Evolutionary conservation across 129 eudicot genomes (phyloP).

Genomic region (Artemisia tridentata): DNA sequence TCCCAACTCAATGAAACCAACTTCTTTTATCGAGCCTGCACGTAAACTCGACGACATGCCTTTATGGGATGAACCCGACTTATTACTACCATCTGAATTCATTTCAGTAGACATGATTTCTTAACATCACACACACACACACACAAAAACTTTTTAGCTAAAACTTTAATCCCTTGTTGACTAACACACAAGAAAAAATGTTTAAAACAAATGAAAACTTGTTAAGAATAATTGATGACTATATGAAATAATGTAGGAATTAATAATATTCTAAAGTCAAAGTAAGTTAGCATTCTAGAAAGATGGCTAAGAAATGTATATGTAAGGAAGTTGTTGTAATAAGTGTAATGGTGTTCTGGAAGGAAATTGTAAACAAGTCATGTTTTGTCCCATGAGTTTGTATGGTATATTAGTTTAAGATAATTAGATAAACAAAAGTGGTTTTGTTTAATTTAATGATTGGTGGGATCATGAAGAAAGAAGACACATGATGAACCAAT

Average conservation of each 20-base stretch:
- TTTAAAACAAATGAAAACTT: conserved; percentile 1
- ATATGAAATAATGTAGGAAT: neutral
- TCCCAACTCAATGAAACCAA: conserved; percentile 50
- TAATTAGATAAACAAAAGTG: neutral
- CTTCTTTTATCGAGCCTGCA: conserved; percentile 57
- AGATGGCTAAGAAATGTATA: too few relatives aligned
- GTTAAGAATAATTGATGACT: conserved; percentile 15
- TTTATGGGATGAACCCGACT: conserved; percentile 40
- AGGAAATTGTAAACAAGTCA: too few relatives aligned
- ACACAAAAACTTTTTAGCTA: conserved; percentile 1
- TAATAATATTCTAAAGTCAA: too few relatives aligned
- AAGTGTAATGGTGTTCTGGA: too few relatives aligned
- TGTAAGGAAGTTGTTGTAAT: too few relatives aligned
- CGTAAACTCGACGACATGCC: conserved; percentile 48
- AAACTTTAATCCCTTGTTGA: conserved; percentile 16
- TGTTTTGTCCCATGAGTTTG: too few relatives aligned
- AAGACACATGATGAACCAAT: neutral
- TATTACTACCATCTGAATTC: conserved; percentile 37
- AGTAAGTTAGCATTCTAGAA: too few relatives aligned
- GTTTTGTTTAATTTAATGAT: neutral
- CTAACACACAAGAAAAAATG: conserved; percentile 11
- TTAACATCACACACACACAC: conserved; percentile 28
- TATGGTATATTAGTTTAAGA: neutral
- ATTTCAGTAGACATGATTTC: conserved; percentile 58
- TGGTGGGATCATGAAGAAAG: neutral